Evolutionary conservation across 202 grass and related monocot species (phyloP).

Genomic region (Schoenoplectus triqueter): DNA sequence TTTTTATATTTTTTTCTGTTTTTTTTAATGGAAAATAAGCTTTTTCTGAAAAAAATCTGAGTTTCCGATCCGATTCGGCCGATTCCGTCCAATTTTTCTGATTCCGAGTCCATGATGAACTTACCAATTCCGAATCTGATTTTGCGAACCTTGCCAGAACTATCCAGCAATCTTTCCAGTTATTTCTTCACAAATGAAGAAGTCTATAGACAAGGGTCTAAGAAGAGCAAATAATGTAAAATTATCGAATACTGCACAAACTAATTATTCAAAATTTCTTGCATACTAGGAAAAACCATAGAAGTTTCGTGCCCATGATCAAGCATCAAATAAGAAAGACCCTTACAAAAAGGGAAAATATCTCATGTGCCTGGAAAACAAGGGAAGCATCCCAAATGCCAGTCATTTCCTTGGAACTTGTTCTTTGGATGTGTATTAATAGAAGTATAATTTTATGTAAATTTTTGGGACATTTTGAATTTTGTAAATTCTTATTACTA

Average conservation of each 20-base stretch:
- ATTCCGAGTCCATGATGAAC: no score
- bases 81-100: no score
- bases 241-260: not conserved
- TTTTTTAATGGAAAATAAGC: no score
- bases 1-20: no score
- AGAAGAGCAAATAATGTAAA: not conserved
- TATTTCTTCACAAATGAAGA: slow-evolving; percentile 3
- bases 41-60: no score
- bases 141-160: not conserved
- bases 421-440: not conserved
- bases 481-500: not conserved
- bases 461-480: not conserved
- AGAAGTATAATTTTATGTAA: not conserved
- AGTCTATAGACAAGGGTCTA: not conserved
- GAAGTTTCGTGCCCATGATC: not conserved
- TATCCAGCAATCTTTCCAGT: not conserved
- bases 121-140: no score
- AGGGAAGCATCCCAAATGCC: not conserved
- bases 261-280: not conserved
- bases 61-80: no score
- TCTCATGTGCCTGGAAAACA: not conserved
- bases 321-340: not conserved
- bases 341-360: not conserved
- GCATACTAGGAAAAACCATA: not conserved
- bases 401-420: not conserved